A percentile compares a stretch with the other conserved stretches of the same genome.
phyloP scores from a whole-genome alignment of 805 yeast genomes.

The Pichia occidentalis region DNA sequence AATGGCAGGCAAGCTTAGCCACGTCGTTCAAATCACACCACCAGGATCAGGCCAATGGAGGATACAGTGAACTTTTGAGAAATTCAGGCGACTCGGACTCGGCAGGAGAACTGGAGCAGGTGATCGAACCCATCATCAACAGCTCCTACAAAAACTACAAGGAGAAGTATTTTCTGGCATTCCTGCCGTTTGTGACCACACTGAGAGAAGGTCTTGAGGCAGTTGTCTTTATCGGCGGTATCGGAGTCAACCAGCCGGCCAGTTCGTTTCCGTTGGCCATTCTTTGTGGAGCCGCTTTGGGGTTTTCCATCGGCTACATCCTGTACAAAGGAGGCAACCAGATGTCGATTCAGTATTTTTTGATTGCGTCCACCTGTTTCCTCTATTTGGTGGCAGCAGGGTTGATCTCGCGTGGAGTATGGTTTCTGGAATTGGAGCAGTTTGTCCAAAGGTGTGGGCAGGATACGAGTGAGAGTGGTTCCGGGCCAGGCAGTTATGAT shows the following conservation, averaged over 20 bases:
- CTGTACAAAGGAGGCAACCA: slow-evolving; percentile 77
- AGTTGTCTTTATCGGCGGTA: slow-evolving; percentile 85
- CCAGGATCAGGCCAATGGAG: neutral
- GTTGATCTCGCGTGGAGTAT: slow-evolving; percentile 74
- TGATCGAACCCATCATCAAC: slow-evolving; percentile 29
- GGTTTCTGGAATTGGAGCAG: slow-evolving; percentile 80
- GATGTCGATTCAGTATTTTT: slow-evolving; percentile 65
- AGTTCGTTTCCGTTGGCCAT: slow-evolving; percentile 61
- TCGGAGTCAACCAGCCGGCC: slow-evolving; percentile 66
- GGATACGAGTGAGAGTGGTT: slow-evolving; percentile 83
- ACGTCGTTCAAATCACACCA: slow-evolving; percentile 21
- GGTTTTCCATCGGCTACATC: slow-evolving; percentile 55
- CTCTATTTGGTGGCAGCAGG: slow-evolving; percentile 85
- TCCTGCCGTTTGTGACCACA: slow-evolving; percentile 80
- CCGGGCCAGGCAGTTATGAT: slow-evolving; percentile 92
- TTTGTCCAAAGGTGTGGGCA: slow-evolving; percentile 75
- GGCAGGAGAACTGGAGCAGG: neutral
- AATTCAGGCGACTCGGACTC: too few species aligned
- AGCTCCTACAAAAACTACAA: slow-evolving; percentile 41
- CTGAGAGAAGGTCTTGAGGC: slow-evolving; percentile 89
- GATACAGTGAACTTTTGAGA: too few species aligned
- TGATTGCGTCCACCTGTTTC: slow-evolving; percentile 71
- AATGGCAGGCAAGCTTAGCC: slow-evolving; percentile 59
- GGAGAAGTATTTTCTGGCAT: slow-evolving; percentile 60
- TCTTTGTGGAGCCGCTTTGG: slow-evolving; percentile 49